Base-by-base conservation (phyloP, 176 grass and related monocot species). In the Oryza longistaminata region DNA sequence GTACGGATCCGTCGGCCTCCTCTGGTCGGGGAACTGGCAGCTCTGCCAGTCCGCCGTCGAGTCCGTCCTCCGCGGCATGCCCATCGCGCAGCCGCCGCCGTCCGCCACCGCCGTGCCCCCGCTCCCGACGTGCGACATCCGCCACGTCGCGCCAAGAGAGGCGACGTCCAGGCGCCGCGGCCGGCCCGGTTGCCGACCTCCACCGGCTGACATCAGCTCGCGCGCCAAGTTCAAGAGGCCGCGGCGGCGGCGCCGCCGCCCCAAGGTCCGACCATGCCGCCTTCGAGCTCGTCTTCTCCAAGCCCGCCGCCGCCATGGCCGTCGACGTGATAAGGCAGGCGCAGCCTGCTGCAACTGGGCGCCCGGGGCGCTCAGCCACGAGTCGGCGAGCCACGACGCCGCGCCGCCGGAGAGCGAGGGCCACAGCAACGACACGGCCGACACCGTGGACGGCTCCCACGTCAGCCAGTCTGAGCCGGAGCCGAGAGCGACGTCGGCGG, bases 1-100 rank as follows among this genome's bases (percentile, higher is more conserved):
- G 53, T 79, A 93, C 29, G 91, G 91, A 3, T 93, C 88, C 6
- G 88, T 93, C 9, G 88, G 88, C 3, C 39, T 93, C 22, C 88
- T 93, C 44, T 90, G 85, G 85, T 90, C 88, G 0, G 91, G 88
- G 9, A 88, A 80, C 85, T 93, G 91, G 91, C 77, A 83, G 26
- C 73, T 88, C 19, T 89, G 88, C 81, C 91, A 93, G 73, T 13
- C 81, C 44, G 85, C 91, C 40, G 88, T 93, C n/a, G 88, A 93
- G 40, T 75, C 88, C 0, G 88, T 93, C 64, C 85, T 93, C 21
- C 83, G 83, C 29, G 91, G 91, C 27, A 40, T 24, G 5, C 91
- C 85, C 2, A 82, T 90, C 67, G 53, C 75, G 3, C 79, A 71
- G 24, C 70, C 88, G 37, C 71, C 84, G 60, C 74, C 84, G 21